phyloP scores from a whole-genome alignment of 2,329 filamentous ascomycete species.

The Ceratocystis variospora region DNA sequence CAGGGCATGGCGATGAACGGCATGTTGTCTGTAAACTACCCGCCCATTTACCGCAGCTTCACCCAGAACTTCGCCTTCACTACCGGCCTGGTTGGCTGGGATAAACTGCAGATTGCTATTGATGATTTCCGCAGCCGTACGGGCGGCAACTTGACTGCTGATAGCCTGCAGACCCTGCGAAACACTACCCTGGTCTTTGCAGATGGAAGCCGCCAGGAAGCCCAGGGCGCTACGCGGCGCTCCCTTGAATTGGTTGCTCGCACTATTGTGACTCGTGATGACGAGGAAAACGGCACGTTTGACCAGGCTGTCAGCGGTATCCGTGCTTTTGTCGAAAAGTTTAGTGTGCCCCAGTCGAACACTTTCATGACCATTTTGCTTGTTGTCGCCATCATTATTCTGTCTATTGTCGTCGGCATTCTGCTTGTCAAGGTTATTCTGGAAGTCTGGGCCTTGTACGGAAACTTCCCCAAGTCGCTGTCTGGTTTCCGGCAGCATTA shows the following conservation, averaged over 20 bases:
- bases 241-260: slow-evolving; percentile 21
- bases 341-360: slow-evolving; percentile 75
- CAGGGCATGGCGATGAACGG: slow-evolving; percentile 90
- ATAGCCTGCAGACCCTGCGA: slow-evolving; percentile 59
- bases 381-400: slow-evolving; percentile 76
- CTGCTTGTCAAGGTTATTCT: slow-evolving; percentile 82
- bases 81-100: slow-evolving; percentile 71
- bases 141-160: slow-evolving; percentile 72
- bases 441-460: slow-evolving; percentile 82
- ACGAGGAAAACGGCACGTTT: slow-evolving; percentile 26
- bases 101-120: slow-evolving; percentile 63
- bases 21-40: slow-evolving; percentile 86
- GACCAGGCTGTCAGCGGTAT: slow-evolving; percentile 55
- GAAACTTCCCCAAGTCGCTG: slow-evolving; percentile 66
- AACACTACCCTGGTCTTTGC: slow-evolving; percentile 63
- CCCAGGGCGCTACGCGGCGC: slow-evolving; percentile 36
- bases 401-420: slow-evolving; percentile 69
- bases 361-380: slow-evolving; percentile 93
- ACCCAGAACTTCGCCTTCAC: slow-evolving; percentile 89
- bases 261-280: slow-evolving; percentile 22
- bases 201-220: slow-evolving; percentile 39
- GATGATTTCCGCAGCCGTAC: slow-evolving; percentile 69
- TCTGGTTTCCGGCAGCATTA: slow-evolving; percentile 86
- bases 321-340: slow-evolving; percentile 66
- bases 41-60: slow-evolving; percentile 77